Percentiles rank a stretch among this genome's conserved stretches.
Conservation (phyloP, 768 basidiomycete species). For the Calocera viscosa region DNA sequence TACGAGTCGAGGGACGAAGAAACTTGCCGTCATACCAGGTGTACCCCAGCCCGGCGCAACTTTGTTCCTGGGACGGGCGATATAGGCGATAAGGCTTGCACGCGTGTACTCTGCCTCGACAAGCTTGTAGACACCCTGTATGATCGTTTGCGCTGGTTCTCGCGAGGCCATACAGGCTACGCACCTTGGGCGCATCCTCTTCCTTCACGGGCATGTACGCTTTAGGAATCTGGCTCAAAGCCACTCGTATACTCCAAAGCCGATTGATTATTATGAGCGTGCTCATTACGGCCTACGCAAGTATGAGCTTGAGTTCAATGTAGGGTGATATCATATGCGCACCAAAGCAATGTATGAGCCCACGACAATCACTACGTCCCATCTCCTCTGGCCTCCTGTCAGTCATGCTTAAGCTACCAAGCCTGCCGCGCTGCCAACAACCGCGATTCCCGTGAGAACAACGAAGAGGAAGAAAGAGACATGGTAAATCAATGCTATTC, state of each 20-base stretch:
- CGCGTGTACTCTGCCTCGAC: background rate
- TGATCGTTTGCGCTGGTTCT: background rate
- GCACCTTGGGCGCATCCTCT: background rate
- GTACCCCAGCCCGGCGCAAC: conserved; percentile 1
- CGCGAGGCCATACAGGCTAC: background rate
- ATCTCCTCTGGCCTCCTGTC: background rate
- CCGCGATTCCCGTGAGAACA: background rate
- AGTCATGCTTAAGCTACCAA: background rate
- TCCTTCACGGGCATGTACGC: conserved; percentile 7
- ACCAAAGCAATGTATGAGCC: conserved; percentile 2
- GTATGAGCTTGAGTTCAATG: background rate
- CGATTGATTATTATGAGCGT: background rate
- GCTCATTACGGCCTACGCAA: background rate
- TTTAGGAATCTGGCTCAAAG: background rate
- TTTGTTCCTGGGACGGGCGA: conserved; percentile 3
- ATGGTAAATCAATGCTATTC: conserved; percentile 5
- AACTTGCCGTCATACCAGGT: background rate
- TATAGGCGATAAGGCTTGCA: background rate
- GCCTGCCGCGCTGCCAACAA: conserved; percentile 2
- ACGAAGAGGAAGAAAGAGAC: conserved; percentile 2
- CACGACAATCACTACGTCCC: conserved; percentile 2
- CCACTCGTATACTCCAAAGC: background rate
- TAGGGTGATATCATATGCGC: background rate
- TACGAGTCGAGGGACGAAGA: background rate
- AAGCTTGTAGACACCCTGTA: background rate